Conservation (phyloP, 2,329 filamentous ascomycete genomes). For the Pyrenochaeta sp. region DNA sequence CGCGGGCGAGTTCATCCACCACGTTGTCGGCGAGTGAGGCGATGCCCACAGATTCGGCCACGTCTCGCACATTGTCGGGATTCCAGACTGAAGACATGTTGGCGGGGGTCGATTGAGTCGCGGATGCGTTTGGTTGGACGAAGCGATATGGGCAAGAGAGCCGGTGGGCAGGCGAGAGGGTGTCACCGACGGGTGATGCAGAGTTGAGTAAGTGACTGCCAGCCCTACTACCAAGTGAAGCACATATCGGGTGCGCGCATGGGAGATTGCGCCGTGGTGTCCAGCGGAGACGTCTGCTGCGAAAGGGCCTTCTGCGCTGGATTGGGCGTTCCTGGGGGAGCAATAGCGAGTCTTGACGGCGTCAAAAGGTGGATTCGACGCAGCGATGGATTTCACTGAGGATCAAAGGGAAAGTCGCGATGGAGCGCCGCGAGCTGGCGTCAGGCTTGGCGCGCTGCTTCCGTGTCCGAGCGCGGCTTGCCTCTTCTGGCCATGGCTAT, state of each 20-base stretch:
- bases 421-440: conserved; percentile 20
- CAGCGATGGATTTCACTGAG: neutral
- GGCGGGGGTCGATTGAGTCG: conserved; percentile 18
- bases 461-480: conserved; percentile 12
- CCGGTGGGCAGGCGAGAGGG: conserved; percentile 32
- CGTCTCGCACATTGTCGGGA: conserved; percentile 92
- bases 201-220: conserved; percentile 35
- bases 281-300: neutral
- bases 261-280: conserved; percentile 19
- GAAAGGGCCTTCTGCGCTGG: neutral
- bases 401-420: conserved; percentile 31
- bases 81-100: conserved; percentile 78
- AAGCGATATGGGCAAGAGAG: conserved; percentile 16
- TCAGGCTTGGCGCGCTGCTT: conserved; percentile 21
- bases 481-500: conserved; percentile 1
- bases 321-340: neutral
- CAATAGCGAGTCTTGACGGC: neutral
- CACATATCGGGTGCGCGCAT: conserved; percentile 41
- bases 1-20: conserved; percentile 84
- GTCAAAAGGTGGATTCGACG: conserved; percentile 2
- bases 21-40: conserved; percentile 82
- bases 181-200: conserved; percentile 39
- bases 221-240: conserved; percentile 41
- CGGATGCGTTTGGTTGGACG: conserved; percentile 15
- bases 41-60: conserved; percentile 95